Percentiles rank a stretch among this genome's conserved stretches.
phyloP scores from a whole-genome alignment of 495 filamentous ascomycete species.

The Penicillium odoratum region DNA sequence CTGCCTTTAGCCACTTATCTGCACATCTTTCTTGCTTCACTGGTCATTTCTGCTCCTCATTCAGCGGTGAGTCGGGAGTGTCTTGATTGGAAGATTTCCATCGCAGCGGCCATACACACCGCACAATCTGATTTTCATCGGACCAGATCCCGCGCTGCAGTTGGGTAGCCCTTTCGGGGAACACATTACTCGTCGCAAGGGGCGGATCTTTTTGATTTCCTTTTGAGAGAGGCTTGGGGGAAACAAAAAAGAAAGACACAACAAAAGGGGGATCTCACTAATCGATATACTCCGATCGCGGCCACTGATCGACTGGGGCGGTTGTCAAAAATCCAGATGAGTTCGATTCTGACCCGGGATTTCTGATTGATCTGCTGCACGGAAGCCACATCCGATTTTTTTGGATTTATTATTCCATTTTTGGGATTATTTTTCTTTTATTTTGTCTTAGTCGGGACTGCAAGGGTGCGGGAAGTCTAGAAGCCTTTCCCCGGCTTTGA shows the following conservation, averaged over 20 bases:
- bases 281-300: background rate
- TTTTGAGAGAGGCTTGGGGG: background rate
- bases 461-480: conserved; percentile 35
- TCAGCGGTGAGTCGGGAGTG: conserved; percentile 15
- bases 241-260: background rate
- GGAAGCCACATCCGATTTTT: conserved; percentile 23
- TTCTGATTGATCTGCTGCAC: conserved; percentile 12
- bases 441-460: conserved; percentile 25
- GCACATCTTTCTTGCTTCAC: conserved; percentile 7
- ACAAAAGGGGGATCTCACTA: background rate
- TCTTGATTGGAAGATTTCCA: conserved; percentile 11
- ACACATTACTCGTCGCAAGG: conserved; percentile 1
- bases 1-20: background rate
- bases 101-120: conserved; percentile 7
- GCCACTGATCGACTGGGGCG: conserved; percentile 14
- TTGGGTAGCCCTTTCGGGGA: conserved; percentile 18
- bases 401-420: conserved; percentile 8
- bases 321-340: conserved; percentile 16
- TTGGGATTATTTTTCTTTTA: conserved; percentile 5
- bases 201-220: conserved; percentile 5
- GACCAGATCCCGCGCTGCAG: conserved; percentile 16
- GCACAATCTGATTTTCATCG: conserved; percentile 9
- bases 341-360: background rate
- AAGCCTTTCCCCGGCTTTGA: conserved; percentile 35
- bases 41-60: conserved; percentile 4